Evolutionary conservation across 78 protist genomes (phyloP).

Genomic region (Chrysochromulina tobinii): DNA sequence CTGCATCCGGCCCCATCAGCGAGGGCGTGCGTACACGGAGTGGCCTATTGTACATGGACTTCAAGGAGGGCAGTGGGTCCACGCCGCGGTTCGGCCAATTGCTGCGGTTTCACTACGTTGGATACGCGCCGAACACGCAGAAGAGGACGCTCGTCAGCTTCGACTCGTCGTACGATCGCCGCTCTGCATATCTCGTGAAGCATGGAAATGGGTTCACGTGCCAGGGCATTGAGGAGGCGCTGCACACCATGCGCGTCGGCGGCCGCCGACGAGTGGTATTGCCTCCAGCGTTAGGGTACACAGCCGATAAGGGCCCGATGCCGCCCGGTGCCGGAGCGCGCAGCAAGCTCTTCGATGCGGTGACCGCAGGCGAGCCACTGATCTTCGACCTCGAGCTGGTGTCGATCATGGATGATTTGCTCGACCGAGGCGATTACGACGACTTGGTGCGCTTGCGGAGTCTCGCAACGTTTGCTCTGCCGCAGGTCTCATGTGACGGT

Average conservation of each 20-base stretch:
- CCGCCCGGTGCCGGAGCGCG: neutral
- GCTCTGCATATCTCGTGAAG: neutral
- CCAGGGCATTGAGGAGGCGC: neutral
- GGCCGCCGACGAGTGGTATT: slow-evolving; percentile 7
- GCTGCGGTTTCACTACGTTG: neutral
- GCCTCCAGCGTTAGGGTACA: neutral
- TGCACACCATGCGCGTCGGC: slow-evolving; percentile 7
- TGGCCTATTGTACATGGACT: neutral
- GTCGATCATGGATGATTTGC: neutral
- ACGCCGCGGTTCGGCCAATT: neutral
- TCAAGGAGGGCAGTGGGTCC: neutral
- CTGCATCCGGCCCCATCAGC: too few relatives aligned
- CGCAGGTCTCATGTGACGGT: too few relatives aligned
- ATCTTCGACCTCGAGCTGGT: neutral
- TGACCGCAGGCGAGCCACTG: neutral
- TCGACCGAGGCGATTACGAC: neutral
- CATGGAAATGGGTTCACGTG: neutral
- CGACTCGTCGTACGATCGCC: neutral
- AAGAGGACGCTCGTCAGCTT: neutral
- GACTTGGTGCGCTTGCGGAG: neutral
- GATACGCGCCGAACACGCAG: neutral
- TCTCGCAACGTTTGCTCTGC: too few relatives aligned
- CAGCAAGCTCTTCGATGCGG: neutral
- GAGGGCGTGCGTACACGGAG: neutral
- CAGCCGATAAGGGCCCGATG: neutral